Base-by-base conservation (phyloP, 2,329 filamentous ascomycete genomes). In the Penicillium glabrum region DNA sequence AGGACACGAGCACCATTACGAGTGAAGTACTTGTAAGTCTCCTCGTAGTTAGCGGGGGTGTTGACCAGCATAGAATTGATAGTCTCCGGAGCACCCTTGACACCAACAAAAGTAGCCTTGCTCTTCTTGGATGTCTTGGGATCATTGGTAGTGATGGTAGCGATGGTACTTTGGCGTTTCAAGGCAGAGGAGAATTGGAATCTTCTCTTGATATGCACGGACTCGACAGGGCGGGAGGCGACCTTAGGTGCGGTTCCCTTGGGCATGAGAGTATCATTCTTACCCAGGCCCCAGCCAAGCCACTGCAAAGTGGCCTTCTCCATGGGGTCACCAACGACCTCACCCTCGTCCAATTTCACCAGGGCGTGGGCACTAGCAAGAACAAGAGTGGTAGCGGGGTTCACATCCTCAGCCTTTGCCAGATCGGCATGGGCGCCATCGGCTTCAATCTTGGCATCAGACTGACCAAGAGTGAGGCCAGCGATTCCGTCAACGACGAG, bases 181-280 rank as follows among this genome's bases (percentile, higher is more conserved):
- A 99, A 82, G 3, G 92, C 88, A 39, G 95, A 99, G 8, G 95
- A 99, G 76, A 99, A 99, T 69, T 98, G 95, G 84, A 99, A 99
- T 60, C 95, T 89, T 62, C 95, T 89, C 79, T 95, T 96, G 74
- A 99, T 89, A 67, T 98, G 93, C 53, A 98, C 95, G 50, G 87
- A 87, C 56, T 96, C 91, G 41, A 83, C 68, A 13, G 66, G 60
- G 27, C 69, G 77, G 29, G 79, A 73, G 23, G 79, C 73, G 14
- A 77, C 72, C 3, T 76, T 71, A 11, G 80, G 75, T 5, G 66
- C 54, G 29, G 61, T 61, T 46, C 64, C 62, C 72, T 90, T 92
- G 73, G 86, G 89, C 27, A 86, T 86, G 16, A 99, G 83, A 31
- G 84, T 87, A 69, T 99, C 93, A 64, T 96, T 95, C 69, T 86